Evolutionary conservation across 371 early-diverging fungal species (phyloP), one percentile per base, ranked within the genome.

Genomic region (Rhizopus microsporus): DNA sequence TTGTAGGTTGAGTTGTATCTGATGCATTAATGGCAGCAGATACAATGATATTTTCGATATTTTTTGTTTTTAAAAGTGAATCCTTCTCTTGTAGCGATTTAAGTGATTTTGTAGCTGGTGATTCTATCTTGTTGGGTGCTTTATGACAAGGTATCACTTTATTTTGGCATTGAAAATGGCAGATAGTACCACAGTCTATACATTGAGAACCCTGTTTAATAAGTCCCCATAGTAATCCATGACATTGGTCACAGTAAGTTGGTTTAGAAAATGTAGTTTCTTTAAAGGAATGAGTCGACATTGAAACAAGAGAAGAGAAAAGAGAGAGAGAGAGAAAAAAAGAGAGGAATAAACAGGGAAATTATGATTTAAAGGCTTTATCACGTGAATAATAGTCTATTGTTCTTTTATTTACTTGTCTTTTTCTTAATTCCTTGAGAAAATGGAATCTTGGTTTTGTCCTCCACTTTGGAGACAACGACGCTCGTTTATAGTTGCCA

Each of bases 1-100:
- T 71, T 0, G 63, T 51, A 8, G 75, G 73, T 42, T 59, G 55
- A 2, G 57, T 60, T 9, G 60, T 50, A 47, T 71, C 70, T 12
- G 57, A 30, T n/a, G 74, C 68, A 51, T 72, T 59, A 13, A 77
- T 60, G 4, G 74, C 74, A 39, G 78, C 78, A 17, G 74, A 64
- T n/a, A 77, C 71, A 44, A 74, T 57, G 1, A 72, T 51, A 50
- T 65, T 66, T 42, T 68, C 52, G 12, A 60, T 45, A 33, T 32
- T 42, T 17, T 60, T 54, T 9, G 54, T 13, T 12, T 46, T 47
- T n/a, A 45, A 9, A 9, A 51, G 29, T 15, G 58, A 51, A 15
- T 42, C 32, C 37, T 17, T 55, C 43, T 17, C 23, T 30, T 69
- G 66, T 30, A 69, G 43, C 3, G 59, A 40, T 3, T 62, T 62